Evolutionary conservation across 495 filamentous ascomycete species (phyloP).

Genomic region (Mycothermus thermophilus): DNA sequence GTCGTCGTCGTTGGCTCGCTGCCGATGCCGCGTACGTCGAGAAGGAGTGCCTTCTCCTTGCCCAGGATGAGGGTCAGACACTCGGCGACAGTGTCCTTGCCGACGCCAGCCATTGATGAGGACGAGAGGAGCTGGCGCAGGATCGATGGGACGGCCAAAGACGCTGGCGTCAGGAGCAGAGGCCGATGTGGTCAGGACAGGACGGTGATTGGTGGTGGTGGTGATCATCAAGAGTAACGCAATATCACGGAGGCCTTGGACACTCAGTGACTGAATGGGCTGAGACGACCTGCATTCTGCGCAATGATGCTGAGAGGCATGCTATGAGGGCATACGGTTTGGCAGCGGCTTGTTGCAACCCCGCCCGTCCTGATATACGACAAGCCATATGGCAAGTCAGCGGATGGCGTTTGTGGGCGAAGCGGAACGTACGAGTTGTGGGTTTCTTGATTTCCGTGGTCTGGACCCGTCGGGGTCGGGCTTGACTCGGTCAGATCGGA

Average conservation of each 20-base stretch:
- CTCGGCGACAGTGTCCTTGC: constrained; percentile 19
- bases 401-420: too few species aligned
- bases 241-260: not conserved
- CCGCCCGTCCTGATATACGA: too few species aligned
- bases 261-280: not conserved
- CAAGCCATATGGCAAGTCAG: too few species aligned
- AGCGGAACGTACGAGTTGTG: too few species aligned
- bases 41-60: constrained; percentile 13
- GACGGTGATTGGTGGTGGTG: not conserved
- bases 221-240: too few species aligned
- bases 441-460: too few species aligned
- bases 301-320: too few species aligned
- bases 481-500: too few species aligned
- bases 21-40: constrained; percentile 12
- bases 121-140: constrained; percentile 14
- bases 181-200: not conserved
- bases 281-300: too few species aligned
- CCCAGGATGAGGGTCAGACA: constrained; percentile 14
- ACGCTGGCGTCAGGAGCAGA: constrained; percentile 3
- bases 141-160: constrained; percentile 11
- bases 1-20: not conserved
- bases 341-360: too few species aligned
- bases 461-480: too few species aligned
- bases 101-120: constrained; percentile 20
- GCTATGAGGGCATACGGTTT: too few species aligned